A percentile compares a stretch with the other conserved stretches of the same genome.
Conservation (phyloP, 257 asterid species). For the Ocimum tenuiflorum region DNA sequence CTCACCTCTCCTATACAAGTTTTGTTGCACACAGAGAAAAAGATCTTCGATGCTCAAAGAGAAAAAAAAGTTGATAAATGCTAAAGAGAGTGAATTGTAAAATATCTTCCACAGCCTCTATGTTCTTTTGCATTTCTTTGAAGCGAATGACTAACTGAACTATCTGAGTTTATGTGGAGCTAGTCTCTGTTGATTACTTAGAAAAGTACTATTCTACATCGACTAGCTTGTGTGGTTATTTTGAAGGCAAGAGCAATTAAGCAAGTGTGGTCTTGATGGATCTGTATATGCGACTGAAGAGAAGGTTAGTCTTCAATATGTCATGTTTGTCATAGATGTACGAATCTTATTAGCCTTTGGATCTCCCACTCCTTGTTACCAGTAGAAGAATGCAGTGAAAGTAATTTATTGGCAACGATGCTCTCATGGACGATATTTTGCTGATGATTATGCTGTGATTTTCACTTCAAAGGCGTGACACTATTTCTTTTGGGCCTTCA, state of each 20-base stretch:
- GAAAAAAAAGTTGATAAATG: not conserved
- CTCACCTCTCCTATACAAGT: not conserved
- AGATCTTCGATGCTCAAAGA: not conserved
- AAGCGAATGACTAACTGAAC: not conserved
- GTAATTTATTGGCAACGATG: not conserved
- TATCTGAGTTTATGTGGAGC: constrained; percentile 7
- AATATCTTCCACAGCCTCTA: not conserved
- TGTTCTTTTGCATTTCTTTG: not conserved
- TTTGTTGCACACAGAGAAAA: not conserved
- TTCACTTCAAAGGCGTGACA: not conserved
- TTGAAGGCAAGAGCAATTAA: constrained; percentile 72
- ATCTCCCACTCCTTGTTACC: not conserved
- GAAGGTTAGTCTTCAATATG: constrained; percentile 38
- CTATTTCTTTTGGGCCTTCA: not conserved
- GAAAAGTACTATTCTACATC: constrained; percentile 2
- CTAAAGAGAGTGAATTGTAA: not conserved
- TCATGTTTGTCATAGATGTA: not conserved
- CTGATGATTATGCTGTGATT: constrained; percentile 1
- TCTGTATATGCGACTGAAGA: constrained; percentile 65
- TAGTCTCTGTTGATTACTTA: not conserved
- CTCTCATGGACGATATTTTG: not conserved
- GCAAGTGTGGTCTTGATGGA: constrained; percentile 86
- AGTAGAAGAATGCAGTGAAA: not conserved
- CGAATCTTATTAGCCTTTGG: too few relatives aligned
- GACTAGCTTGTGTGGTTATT: constrained; percentile 23